These are phyloP conservation scores for Penicillium dipodomyicola DNA, from an alignment of 495 filamentous ascomycete genomes.

Conservation along the genomic window DNA sequence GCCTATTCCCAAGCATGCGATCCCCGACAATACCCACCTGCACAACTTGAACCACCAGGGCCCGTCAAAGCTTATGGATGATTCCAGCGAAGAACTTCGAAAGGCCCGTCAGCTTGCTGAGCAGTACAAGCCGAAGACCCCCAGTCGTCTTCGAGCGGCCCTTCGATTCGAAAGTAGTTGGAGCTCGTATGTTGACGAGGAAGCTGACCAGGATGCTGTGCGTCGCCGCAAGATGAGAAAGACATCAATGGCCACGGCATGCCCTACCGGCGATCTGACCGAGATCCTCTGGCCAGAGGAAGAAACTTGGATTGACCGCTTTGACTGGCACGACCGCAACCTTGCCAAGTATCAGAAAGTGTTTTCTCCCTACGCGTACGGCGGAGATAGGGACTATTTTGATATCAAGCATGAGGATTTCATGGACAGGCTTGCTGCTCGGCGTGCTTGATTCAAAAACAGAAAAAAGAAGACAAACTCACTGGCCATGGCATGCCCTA, in stretches of 20 bases:
- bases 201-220: background rate
- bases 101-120: conserved; percentile 40
- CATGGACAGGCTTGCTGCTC: too few species aligned
- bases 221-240: conserved; percentile 3
- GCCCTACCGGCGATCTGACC: background rate
- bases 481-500: too few species aligned
- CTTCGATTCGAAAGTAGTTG: conserved; percentile 34
- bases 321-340: background rate
- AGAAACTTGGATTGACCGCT: background rate
- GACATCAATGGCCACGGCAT: background rate
- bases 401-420: too few species aligned
- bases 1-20: background rate
- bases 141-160: conserved; percentile 45
- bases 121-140: conserved; percentile 48
- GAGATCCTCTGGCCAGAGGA: background rate
- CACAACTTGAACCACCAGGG: conserved; percentile 1
- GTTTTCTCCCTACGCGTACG: too few species aligned
- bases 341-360: background rate
- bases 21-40: background rate
- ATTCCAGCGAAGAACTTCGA: conserved; percentile 9
- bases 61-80: background rate
- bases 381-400: too few species aligned
- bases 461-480: too few species aligned
- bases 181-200: background rate
- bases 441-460: too few species aligned